Evolutionary conservation across 129 eudicot genomes (phyloP).

Genomic region (Deinandra increscens): DNA sequence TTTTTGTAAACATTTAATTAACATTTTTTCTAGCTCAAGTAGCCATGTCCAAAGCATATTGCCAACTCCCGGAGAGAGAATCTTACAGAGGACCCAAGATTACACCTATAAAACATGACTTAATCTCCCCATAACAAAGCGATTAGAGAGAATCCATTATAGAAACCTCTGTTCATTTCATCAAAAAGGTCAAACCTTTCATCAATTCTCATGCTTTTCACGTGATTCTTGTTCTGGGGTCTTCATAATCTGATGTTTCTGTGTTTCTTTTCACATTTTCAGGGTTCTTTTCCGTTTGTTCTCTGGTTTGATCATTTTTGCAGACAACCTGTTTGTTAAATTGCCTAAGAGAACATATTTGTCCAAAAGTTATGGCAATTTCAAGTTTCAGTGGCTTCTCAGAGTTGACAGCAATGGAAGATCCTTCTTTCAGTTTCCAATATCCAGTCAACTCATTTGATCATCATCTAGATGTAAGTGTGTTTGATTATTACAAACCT

Average conservation of each 20-base stretch:
- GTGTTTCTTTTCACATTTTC: slow-evolving; percentile 24
- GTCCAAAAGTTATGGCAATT: slow-evolving; percentile 42
- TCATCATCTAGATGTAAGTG: slow-evolving; percentile 38
- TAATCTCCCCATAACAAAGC: slow-evolving; percentile 12
- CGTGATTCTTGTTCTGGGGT: neutral
- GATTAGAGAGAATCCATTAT: slow-evolving; percentile 14
- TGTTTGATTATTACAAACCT: slow-evolving; percentile 38
- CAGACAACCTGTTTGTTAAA: slow-evolving; percentile 17
- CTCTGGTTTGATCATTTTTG: slow-evolving; percentile 20
- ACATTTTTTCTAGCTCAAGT: slow-evolving; percentile 26
- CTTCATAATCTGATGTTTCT: slow-evolving; percentile 15
- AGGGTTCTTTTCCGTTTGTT: slow-evolving; percentile 21
- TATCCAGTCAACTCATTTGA: slow-evolving; percentile 50
- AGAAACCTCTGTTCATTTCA: slow-evolving; percentile 27
- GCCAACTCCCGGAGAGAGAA: slow-evolving; percentile 44
- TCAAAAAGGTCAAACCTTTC: slow-evolving; percentile 30
- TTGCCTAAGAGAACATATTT: slow-evolving; percentile 10
- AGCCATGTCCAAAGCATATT: slow-evolving; percentile 53
- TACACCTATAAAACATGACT: slow-evolving; percentile 39
- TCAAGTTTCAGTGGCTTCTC: slow-evolving; percentile 48
- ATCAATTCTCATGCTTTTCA: slow-evolving; percentile 2
- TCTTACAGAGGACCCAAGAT: slow-evolving; percentile 16
- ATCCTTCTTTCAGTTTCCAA: slow-evolving; percentile 40
- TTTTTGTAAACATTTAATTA: neutral
- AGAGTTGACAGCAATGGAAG: slow-evolving; percentile 63